Evolutionary conservation across 306 rosid species (phyloP).

Genomic region (Fragaria nilgerrensis): DNA sequence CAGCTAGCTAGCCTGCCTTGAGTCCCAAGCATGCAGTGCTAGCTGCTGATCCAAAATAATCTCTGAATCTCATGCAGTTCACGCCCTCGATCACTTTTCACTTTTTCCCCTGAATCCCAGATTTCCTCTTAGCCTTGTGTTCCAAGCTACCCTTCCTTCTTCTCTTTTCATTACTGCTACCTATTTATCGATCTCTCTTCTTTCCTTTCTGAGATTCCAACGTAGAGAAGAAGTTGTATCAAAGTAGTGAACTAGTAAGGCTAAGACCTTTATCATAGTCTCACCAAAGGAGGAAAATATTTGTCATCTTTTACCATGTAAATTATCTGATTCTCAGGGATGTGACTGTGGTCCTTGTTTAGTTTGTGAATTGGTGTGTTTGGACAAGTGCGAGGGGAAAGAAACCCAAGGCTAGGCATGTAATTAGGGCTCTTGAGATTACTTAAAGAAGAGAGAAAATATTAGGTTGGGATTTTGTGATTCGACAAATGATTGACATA

Average conservation of each 20-base stretch:
- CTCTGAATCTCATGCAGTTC: conserved; percentile 12
- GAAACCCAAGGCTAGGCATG: background rate
- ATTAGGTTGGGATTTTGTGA: background rate
- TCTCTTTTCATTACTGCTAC: background rate
- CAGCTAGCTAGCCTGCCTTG: conserved; percentile 25
- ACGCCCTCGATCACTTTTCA: background rate
- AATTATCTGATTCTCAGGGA: too few species aligned
- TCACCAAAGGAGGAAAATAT: background rate
- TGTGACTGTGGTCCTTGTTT: background rate
- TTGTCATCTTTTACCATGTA: background rate
- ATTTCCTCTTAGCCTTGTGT: conserved; percentile 27
- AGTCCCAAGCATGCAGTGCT: conserved; percentile 31
- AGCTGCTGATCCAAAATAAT: background rate
- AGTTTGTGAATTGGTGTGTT: background rate
- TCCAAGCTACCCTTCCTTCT: conserved; percentile 28
- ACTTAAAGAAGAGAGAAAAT: background rate
- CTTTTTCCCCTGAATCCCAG: background rate
- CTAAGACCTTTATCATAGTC: conserved; percentile 2
- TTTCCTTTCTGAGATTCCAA: conserved; percentile 30
- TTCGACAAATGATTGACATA: background rate
- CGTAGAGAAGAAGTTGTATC: conserved; percentile 28
- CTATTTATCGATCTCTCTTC: background rate
- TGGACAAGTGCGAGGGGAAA: background rate
- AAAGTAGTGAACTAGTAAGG: background rate
- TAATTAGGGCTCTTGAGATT: background rate